These are phyloP conservation scores for Ganoderma sinense DNA, from an alignment of 1,284 basidiomycete species.

Conservation along the genomic window DNA sequence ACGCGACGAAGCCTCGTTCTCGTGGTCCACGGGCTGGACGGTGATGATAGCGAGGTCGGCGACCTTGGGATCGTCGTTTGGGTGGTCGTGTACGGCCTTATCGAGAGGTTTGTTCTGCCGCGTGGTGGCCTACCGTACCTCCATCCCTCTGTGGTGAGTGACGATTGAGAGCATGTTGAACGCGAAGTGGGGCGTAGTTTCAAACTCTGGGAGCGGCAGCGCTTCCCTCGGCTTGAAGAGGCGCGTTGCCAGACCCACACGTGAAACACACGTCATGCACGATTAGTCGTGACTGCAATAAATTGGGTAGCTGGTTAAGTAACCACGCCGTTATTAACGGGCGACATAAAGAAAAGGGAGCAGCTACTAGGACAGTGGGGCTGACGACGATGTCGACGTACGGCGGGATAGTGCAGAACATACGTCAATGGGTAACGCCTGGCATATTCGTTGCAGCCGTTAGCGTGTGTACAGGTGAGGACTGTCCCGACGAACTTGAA, in stretches of 20 bases:
- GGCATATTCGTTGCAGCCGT: not conserved
- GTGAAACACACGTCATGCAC: no score
- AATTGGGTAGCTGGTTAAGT: not conserved
- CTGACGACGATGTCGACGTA: not conserved
- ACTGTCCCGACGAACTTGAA: not conserved
- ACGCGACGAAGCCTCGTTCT: constrained; percentile 48
- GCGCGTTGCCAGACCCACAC: no score
- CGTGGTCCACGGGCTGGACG: constrained; percentile 60
- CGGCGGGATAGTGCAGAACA: not conserved
- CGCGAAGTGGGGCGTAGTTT: constrained; percentile 54
- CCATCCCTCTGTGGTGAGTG: constrained; percentile 63
- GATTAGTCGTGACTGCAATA: not conserved
- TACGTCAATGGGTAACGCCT: not conserved
- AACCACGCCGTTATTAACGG: not conserved
- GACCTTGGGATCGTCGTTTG: constrained; percentile 54
- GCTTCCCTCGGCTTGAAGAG: no score
- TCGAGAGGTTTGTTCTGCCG: constrained; percentile 47
- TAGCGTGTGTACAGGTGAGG: not conserved
- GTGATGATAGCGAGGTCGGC: constrained; percentile 56
- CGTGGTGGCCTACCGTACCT: constrained; percentile 58
- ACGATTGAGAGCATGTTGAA: constrained; percentile 60
- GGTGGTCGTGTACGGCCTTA: constrained; percentile 51
- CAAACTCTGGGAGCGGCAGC: constrained; percentile 56
- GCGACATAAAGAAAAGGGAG: not conserved
- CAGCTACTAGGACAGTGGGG: not conserved